Conservation (phyloP, 345 rosid genomes). For the Corchorus olitorius region DNA sequence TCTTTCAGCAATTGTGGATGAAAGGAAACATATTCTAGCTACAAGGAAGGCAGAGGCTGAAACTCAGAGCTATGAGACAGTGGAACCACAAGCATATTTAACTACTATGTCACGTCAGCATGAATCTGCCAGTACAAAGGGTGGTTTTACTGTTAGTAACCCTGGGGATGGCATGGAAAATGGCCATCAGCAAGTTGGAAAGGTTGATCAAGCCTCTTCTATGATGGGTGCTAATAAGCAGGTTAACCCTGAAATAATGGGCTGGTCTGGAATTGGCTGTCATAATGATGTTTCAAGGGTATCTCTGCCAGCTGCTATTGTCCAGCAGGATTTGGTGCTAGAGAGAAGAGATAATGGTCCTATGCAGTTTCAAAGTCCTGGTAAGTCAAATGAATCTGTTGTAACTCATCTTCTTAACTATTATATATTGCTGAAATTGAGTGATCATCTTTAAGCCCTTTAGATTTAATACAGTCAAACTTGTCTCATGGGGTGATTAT, state of each 20-base stretch:
- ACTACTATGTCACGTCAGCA: constrained; percentile 36
- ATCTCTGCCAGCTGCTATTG: constrained; percentile 31
- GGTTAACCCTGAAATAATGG: constrained; percentile 44
- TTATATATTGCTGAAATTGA: not conserved
- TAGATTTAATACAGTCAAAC: not conserved
- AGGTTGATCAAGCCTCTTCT: constrained; percentile 41
- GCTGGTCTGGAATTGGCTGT: constrained; percentile 48
- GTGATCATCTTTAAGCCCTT: constrained; percentile 1
- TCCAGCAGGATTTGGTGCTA: constrained; percentile 36
- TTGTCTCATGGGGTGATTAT: constrained; percentile 10
- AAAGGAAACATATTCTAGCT: constrained; percentile 44
- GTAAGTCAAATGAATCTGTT: constrained; percentile 7
- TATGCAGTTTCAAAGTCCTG: constrained; percentile 38
- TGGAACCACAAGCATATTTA: constrained; percentile 38
- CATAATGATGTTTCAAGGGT: constrained; percentile 43
- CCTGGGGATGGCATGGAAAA: constrained; percentile 37
- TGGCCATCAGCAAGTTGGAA: constrained; percentile 41
- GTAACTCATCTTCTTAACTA: constrained; percentile 15
- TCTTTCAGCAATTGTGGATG: constrained; percentile 42
- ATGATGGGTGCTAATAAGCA: constrained; percentile 41
- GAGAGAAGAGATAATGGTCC: constrained; percentile 38
- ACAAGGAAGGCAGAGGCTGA: constrained; percentile 49
- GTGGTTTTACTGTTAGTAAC: constrained; percentile 30
- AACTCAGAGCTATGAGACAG: constrained; percentile 48
- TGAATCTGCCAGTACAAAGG: constrained; percentile 40